phyloP scores from a whole-genome alignment of 306 rosid species.

The Cyclanthera cordifolia region DNA sequence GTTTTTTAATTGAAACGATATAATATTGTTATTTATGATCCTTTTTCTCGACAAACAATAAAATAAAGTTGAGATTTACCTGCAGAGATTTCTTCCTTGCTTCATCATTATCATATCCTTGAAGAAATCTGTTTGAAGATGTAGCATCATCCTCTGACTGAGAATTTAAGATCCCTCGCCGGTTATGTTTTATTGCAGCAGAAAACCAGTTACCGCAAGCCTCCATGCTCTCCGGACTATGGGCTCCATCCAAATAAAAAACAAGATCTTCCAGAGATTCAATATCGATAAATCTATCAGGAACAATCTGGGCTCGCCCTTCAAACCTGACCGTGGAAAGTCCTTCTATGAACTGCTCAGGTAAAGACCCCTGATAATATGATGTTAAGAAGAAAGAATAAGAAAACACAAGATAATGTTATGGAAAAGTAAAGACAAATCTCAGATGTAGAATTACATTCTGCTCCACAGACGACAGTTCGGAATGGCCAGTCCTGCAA shows the following conservation, averaged over 20 bases:
- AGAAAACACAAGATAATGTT: slow-evolving; percentile 15
- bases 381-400: slow-evolving; percentile 8
- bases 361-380: slow-evolving; percentile 43
- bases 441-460: slow-evolving; percentile 35
- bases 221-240: slow-evolving; percentile 95
- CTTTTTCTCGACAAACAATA: slow-evolving; percentile 9
- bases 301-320: slow-evolving; percentile 90
- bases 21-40: background rate
- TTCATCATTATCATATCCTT: slow-evolving; percentile 23
- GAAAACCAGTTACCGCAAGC: slow-evolving; percentile 84
- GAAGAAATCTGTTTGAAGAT: slow-evolving; percentile 29
- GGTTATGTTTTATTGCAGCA: slow-evolving; percentile 38
- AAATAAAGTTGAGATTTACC: slow-evolving; percentile 38
- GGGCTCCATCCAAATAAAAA: slow-evolving; percentile 92
- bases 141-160: slow-evolving; percentile 28
- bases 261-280: slow-evolving; percentile 47
- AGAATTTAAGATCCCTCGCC: slow-evolving; percentile 24
- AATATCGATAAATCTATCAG: slow-evolving; percentile 33
- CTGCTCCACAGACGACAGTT: slow-evolving; percentile 29
- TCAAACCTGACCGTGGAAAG: slow-evolving; percentile 65
- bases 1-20: background rate
- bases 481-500: slow-evolving; percentile 51
- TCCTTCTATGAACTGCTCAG: slow-evolving; percentile 69
- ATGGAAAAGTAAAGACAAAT: slow-evolving; percentile 12
- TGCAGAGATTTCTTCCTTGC: slow-evolving; percentile 37